Conservation (phyloP, 2,329 filamentous ascomycete genomes). For the Colletotrichum ledebouriae region DNA sequence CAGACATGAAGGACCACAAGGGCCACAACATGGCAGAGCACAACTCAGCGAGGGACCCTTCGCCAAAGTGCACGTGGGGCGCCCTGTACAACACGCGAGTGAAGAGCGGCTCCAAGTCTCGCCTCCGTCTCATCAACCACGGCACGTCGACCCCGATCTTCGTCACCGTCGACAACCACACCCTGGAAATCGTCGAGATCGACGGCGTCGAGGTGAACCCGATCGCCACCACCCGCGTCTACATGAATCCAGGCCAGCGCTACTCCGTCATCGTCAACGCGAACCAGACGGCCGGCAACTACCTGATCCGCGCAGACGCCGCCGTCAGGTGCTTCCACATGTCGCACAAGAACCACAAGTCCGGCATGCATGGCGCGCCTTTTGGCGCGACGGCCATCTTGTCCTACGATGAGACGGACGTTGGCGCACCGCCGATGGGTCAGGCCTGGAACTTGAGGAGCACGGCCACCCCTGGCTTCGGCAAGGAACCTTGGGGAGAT, state of each 20-base stretch:
- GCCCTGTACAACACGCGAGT: conserved; percentile 51
- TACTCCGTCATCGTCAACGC: conserved; percentile 53
- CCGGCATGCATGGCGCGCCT: conserved; percentile 27
- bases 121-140: conserved; percentile 57
- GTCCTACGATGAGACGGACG: conserved; percentile 43
- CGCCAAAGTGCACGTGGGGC: conserved; percentile 49
- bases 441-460: conserved; percentile 38
- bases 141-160: conserved; percentile 55
- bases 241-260: conserved; percentile 56
- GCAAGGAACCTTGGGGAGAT: conserved; percentile 36
- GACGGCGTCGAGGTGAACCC: conserved; percentile 56
- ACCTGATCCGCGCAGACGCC: conserved; percentile 52
- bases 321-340: conserved; percentile 40
- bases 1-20: conserved; percentile 21
- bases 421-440: conserved; percentile 32
- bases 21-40: conserved; percentile 22
- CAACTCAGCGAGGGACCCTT: conserved; percentile 10
- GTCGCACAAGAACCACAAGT: conserved; percentile 33
- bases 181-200: conserved; percentile 54
- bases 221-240: conserved; percentile 51
- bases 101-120: conserved; percentile 46
- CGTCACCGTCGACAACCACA: conserved; percentile 56
- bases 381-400: conserved; percentile 42
- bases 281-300: conserved; percentile 50
- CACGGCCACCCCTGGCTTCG: conserved; percentile 23